These are phyloP conservation scores for Microbotryum saponariae DNA, from an alignment of 1,284 basidiomycete genomes.

Conservation along the genomic window DNA sequence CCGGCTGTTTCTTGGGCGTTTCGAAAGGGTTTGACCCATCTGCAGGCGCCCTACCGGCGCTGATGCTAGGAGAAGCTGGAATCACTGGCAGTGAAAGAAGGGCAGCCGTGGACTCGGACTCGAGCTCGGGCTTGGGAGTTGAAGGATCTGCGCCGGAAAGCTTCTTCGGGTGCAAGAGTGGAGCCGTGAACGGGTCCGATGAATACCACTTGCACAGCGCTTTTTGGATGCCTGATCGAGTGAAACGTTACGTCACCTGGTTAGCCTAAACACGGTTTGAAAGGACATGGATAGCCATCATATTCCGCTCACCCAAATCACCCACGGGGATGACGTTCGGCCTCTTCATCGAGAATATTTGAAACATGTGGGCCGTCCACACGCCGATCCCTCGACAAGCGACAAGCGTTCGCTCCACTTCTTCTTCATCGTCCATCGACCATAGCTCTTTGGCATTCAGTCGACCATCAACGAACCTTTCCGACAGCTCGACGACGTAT, in stretches of 20 bases:
- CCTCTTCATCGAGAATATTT: slow-evolving; percentile 73
- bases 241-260: slow-evolving; percentile 13
- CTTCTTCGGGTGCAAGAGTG: slow-evolving; percentile 25
- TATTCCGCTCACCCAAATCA: slow-evolving; percentile 75
- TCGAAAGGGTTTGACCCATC: neutral
- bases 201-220: slow-evolving; percentile 28
- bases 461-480: slow-evolving; percentile 66
- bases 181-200: slow-evolving; percentile 28
- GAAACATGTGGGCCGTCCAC: slow-evolving; percentile 57
- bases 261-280: slow-evolving; percentile 52
- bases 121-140: neutral
- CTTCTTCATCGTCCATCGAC: slow-evolving; percentile 63
- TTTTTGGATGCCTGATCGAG: slow-evolving; percentile 23
- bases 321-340: slow-evolving; percentile 63
- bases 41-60: neutral
- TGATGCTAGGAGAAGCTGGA: neutral
- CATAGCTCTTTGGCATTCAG: slow-evolving; percentile 63
- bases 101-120: neutral
- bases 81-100: neutral
- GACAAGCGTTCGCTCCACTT: slow-evolving; percentile 63
- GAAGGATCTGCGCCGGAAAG: slow-evolving; percentile 4
- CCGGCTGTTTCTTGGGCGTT: slow-evolving; percentile 4
- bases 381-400: slow-evolving; percentile 69
- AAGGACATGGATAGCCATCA: slow-evolving; percentile 46
- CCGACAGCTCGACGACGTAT: slow-evolving; percentile 70